A percentile compares a stretch with the other conserved stretches of the same genome.
These are phyloP conservation scores for Penicillium parvum DNA, from an alignment of 495 filamentous ascomycete species.

Conservation along the genomic window DNA sequence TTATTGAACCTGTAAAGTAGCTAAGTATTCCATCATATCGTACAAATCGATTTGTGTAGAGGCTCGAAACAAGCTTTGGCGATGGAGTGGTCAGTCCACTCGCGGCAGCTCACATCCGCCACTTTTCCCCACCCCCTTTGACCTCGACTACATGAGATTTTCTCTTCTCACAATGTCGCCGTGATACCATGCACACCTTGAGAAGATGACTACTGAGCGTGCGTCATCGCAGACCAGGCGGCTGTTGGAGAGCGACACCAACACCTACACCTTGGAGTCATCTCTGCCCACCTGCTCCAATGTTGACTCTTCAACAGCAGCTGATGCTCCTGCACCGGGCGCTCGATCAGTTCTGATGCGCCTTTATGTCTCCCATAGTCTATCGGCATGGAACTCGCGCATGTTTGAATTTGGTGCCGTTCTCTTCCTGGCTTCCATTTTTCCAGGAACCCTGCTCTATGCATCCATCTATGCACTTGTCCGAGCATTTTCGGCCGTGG, in stretches of 20 bases:
- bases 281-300: background rate
- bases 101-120: background rate
- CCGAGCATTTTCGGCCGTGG: conserved; percentile 25
- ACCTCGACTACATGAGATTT: too few species aligned
- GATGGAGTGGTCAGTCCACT: background rate
- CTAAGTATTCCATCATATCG: too few species aligned
- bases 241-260: background rate
- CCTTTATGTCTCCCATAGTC: conserved; percentile 57
- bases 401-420: conserved; percentile 64
- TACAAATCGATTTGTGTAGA: too few species aligned
- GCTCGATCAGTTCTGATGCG: conserved; percentile 19
- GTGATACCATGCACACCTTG: background rate
- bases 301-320: background rate
- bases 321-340: background rate
- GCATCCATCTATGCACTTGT: conserved; percentile 38
- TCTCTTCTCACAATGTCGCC: background rate
- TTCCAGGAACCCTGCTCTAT: conserved; percentile 49
- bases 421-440: conserved; percentile 57
- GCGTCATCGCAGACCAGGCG: background rate
- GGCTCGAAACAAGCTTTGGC: too few species aligned
- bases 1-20: too few species aligned
- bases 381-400: conserved; percentile 69
- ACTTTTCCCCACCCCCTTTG: background rate
- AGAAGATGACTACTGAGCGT: background rate
- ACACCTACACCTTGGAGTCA: background rate